A percentile compares a stretch with the other conserved stretches of the same genome.
These are phyloP conservation scores for Ganoderma resinaceum DNA, from an alignment of 1,284 basidiomycete genomes.

Conservation along the genomic window DNA sequence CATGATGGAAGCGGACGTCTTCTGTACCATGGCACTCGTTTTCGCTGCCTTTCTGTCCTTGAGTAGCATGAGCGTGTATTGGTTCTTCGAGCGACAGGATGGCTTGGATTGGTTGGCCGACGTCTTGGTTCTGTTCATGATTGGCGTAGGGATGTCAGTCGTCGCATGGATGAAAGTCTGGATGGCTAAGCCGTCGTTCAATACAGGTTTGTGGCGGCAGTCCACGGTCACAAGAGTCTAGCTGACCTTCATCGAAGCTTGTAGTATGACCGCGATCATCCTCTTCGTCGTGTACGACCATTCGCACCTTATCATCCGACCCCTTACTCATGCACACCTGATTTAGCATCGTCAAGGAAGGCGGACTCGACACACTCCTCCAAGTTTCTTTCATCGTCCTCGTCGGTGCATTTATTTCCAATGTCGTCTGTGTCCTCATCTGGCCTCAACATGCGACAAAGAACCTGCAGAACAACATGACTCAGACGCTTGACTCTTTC, in stretches of 20 bases:
- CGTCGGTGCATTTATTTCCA: constrained; percentile 80
- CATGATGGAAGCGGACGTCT: constrained; percentile 91
- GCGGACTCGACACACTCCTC: constrained; percentile 76
- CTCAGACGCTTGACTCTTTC: constrained; percentile 86
- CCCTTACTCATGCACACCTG: not conserved
- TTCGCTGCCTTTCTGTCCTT: constrained; percentile 82
- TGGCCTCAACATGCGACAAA: constrained; percentile 88
- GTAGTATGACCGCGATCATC: constrained; percentile 90
- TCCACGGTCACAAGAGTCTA: not conserved
- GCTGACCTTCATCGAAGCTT: constrained; percentile 56
- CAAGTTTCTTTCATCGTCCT: constrained; percentile 82
- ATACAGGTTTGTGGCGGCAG: constrained; percentile 69
- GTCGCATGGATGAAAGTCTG: constrained; percentile 91
- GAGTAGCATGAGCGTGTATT: constrained; percentile 78
- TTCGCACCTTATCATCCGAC: constrained; percentile 17
- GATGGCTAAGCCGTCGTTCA: constrained; percentile 91
- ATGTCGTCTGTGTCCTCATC: constrained; percentile 82
- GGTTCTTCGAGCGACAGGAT: constrained; percentile 73
- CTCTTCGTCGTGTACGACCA: constrained; percentile 80
- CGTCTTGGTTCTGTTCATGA: constrained; percentile 75
- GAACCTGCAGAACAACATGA: constrained; percentile 86
- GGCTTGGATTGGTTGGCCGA: constrained; percentile 78
- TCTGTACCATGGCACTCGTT: constrained; percentile 74
- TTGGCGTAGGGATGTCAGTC: constrained; percentile 83
- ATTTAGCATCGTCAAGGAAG: constrained; percentile 87